Evolutionary conservation across 768 basidiomycete species (phyloP).

Genomic region (Boletus vinaceobasis): DNA sequence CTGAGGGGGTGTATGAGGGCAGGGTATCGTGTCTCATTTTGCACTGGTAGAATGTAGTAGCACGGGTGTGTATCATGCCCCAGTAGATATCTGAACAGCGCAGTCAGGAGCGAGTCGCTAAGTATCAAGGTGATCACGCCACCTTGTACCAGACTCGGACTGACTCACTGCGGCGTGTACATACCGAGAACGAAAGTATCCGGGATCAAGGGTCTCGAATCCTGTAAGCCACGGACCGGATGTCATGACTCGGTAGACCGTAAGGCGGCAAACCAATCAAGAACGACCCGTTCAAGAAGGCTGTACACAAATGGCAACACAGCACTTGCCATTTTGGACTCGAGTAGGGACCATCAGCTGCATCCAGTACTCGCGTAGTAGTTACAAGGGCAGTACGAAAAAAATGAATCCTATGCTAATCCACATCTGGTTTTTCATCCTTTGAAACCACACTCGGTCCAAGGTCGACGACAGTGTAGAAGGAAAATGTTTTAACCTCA

Average conservation of each 20-base stretch:
- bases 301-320: no score
- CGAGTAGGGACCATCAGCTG: neutral
- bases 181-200: neutral
- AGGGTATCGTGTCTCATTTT: conserved; percentile 24
- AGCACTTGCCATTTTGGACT: no score
- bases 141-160: no score
- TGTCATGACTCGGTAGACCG: neutral
- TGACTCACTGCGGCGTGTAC: neutral
- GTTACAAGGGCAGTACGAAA: neutral
- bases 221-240: neutral
- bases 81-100: neutral
- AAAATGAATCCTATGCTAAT: conserved; percentile 8
- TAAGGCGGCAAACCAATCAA: no score
- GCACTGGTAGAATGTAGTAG: neutral
- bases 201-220: neutral
- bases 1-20: conserved; percentile 51
- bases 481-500: conserved; percentile 85
- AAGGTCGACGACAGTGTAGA: conserved; percentile 81
- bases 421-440: conserved; percentile 41
- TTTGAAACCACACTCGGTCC: conserved; percentile 64
- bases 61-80: neutral
- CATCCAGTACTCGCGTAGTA: neutral
- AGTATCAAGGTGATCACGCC: no score
- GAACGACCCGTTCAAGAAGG: no score
- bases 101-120: neutral